phyloP scores from a whole-genome alignment of 1,139 yeast species.

The Pichia sp. region DNA sequence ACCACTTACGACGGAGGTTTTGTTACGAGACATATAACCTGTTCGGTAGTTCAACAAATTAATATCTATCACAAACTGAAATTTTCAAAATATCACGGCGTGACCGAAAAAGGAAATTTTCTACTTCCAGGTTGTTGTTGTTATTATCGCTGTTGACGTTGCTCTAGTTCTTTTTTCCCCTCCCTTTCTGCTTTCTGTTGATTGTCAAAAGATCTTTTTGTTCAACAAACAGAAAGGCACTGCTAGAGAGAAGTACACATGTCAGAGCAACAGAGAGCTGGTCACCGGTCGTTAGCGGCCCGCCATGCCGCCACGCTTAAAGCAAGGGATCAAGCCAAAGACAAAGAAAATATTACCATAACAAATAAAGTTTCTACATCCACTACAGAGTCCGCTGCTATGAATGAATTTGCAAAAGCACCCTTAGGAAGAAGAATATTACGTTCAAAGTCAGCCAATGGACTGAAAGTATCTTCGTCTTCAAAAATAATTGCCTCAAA shows the following conservation, averaged over 20 bases:
- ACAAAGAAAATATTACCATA: not conserved
- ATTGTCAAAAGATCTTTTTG: too few species aligned
- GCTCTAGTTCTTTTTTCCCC: too few species aligned
- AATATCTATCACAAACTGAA: not conserved
- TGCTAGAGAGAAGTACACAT: slow-evolving; percentile 5
- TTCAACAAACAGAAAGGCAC: not conserved
- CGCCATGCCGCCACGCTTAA: slow-evolving; percentile 1
- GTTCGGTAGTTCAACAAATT: too few species aligned
- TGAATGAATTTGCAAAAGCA: not conserved
- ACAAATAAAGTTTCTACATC: not conserved
- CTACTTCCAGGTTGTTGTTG: not conserved
- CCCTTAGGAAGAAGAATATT: slow-evolving; percentile 17
- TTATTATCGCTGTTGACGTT: not conserved
- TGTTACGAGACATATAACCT: too few species aligned
- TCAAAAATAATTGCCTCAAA: not conserved
- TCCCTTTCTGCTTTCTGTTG: not conserved
- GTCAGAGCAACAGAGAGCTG: slow-evolving; percentile 3
- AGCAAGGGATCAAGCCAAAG: slow-evolving; percentile 1
- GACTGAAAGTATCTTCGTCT: slow-evolving; percentile 5
- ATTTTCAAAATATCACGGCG: not conserved
- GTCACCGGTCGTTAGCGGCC: slow-evolving; percentile 3
- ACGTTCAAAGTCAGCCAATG: slow-evolving; percentile 29
- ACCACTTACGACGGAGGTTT: too few species aligned
- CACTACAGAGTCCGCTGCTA: not conserved
- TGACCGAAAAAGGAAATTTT: slow-evolving; percentile 7